Base-by-base conservation (phyloP, 1,284 basidiomycete species). In the Puccinia hordei region DNA sequence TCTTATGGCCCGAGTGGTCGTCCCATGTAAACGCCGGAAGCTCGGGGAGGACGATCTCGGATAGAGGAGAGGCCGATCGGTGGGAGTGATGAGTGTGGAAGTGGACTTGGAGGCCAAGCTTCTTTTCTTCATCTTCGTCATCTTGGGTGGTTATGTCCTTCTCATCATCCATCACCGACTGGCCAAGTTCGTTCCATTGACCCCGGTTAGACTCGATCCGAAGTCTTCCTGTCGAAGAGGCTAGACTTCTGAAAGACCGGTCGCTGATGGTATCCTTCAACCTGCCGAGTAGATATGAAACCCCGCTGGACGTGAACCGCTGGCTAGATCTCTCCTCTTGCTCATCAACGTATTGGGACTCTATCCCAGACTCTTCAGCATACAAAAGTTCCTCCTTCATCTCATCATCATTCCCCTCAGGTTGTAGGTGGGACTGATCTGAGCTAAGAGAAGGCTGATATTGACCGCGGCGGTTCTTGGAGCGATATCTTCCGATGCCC, bases 141-240 rank as follows among this genome's bases (percentile, higher is more conserved):
- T 66, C 38, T 66, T 46, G 63, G 13, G 41, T 2, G 38, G 63
- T 35, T 13, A 66, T 66, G n/a, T 66, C 63, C 15, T 66, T 66
- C 63, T 66, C 38, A 35, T 66, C 63, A 46, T 66, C 38, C 4
- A 41, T n/a, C 0, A 27, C 63, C 24, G 22, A 35, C 24, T 35
- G 68, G 22, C 68, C 68, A 35, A 71, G 46, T n/a, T 71, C 68
- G 51, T 71, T 53, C 68, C 68, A 71, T 51, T 35, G 44, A 6
- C 68, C 38, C n/a, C 41, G 63, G n/a, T n/a, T 66, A n/a, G 63
- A 44, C 4, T 66, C 63, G 10, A 46, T 27, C n/a, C 63, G 1
- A 12, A 46, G 30, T 22, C 63, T 66, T 44, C 63, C 41, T 8
- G 63, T 27, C 63, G 63, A 66, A 41, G 63, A 66, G 38, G 35